These are phyloP conservation scores for Daedalea quercina DNA, from an alignment of 768 basidiomycete genomes.

Conservation along the genomic window DNA sequence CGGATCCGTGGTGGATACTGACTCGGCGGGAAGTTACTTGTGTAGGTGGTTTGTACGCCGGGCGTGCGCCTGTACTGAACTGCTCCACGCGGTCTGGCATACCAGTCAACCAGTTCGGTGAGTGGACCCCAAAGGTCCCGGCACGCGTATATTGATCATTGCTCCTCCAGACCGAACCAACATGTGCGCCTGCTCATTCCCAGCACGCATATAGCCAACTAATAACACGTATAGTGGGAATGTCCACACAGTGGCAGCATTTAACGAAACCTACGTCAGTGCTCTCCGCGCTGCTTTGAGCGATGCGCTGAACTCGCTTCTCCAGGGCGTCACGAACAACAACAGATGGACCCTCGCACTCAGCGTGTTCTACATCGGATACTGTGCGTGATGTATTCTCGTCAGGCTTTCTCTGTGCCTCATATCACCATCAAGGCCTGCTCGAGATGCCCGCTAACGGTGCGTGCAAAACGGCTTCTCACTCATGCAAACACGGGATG, in stretches of 20 bases:
- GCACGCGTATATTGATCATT: background rate
- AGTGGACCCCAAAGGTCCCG: background rate
- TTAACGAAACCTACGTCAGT: conserved; percentile 48
- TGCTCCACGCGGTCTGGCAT: background rate
- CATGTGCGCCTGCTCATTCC: conserved; percentile 30
- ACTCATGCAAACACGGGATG: too few species aligned
- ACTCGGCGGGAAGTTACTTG: conserved; percentile 40
- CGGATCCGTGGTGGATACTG: too few species aligned
- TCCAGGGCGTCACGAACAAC: conserved; percentile 43
- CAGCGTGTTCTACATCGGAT: conserved; percentile 56
- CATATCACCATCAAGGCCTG: conserved; percentile 29
- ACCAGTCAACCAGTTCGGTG: conserved; percentile 19
- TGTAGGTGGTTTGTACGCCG: conserved; percentile 30
- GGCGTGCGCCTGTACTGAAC: background rate
- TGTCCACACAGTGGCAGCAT: conserved; percentile 43
- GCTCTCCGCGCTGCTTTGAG: background rate
- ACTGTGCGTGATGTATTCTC: conserved; percentile 32
- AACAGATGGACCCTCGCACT: conserved; percentile 50
- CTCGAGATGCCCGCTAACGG: conserved; percentile 55
- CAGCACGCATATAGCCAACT: background rate
- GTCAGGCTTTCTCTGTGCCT: background rate
- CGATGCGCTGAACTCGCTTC: background rate
- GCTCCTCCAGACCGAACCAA: conserved; percentile 42
- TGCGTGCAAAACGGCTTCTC: conserved; percentile 17
- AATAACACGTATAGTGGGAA: conserved; percentile 35